Conservation (phyloP, 148 eudicot genomes). For the Chenopodium berlandieri region DNA sequence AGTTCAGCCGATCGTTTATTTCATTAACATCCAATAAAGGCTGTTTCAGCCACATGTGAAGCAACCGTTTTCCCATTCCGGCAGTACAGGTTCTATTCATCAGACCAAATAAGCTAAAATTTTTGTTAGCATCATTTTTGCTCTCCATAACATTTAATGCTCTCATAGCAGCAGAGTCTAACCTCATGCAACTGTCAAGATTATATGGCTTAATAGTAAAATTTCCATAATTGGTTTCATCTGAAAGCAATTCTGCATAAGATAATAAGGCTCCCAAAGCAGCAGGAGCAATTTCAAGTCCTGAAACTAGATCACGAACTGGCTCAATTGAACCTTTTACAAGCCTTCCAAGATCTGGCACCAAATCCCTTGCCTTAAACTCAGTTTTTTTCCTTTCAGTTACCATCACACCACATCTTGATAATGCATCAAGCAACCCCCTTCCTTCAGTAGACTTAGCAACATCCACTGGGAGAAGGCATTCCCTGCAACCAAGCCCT, state of each 20-base stretch:
- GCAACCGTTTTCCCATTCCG: conserved; percentile 96
- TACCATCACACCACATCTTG: conserved; percentile 92
- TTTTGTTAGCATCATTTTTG: conserved; percentile 94
- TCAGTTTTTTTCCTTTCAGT: conserved; percentile 86
- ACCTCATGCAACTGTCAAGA: conserved; percentile 80
- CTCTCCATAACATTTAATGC: conserved; percentile 98
- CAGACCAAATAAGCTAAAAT: conserved; percentile 92
- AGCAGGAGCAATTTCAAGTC: conserved; percentile 75
- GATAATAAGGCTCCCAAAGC: conserved; percentile 72
- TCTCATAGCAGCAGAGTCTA: conserved; percentile 97
- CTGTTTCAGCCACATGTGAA: conserved; percentile 97
- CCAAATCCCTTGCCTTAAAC: conserved; percentile 74
- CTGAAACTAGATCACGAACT: conserved; percentile 81
- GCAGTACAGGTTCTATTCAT: conserved; percentile 98
- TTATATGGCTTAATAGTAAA: conserved; percentile 54
- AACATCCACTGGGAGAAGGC: conserved; percentile 71
- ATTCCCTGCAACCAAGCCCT: conserved; percentile 94
- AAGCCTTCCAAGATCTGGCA: conserved; percentile 89
- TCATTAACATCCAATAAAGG: conserved; percentile 82
- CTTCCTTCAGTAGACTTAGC: conserved; percentile 60
- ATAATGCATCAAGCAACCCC: conserved; percentile 77
- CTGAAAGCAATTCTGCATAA: conserved; percentile 83
- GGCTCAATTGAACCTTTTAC: conserved; percentile 89
- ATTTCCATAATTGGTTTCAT: conserved; percentile 78
- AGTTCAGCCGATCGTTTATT: conserved; percentile 74